These are phyloP conservation scores for Alternaria brassicicola DNA, from an alignment of 2,329 filamentous ascomycete species.

Conservation along the genomic window DNA sequence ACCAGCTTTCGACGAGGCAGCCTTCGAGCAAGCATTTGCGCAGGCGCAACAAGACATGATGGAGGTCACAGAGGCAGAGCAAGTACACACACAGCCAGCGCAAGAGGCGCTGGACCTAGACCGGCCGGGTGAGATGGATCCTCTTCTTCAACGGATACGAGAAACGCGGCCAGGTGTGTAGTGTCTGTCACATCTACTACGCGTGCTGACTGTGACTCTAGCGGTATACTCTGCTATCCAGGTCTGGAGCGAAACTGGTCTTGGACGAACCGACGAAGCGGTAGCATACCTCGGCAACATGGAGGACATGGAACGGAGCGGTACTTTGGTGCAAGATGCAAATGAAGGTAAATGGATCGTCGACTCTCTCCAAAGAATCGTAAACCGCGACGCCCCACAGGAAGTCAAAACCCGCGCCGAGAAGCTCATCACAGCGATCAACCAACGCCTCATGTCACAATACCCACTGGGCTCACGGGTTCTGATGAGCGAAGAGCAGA, in stretches of 20 bases:
- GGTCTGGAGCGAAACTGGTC: constrained; percentile 42
- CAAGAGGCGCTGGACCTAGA: constrained; percentile 24
- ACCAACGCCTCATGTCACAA: constrained; percentile 46
- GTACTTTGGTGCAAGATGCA: constrained; percentile 35
- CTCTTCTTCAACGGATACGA: constrained; percentile 40
- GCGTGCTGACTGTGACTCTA: constrained; percentile 24
- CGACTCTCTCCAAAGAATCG: constrained; percentile 39
- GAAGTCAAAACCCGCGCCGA: constrained; percentile 36
- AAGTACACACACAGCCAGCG: constrained; percentile 20
- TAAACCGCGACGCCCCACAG: constrained; percentile 31
- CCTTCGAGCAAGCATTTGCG: constrained; percentile 62
- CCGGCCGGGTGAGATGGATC: constrained; percentile 38
- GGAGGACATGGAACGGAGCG: constrained; percentile 31
- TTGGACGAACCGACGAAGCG: constrained; percentile 35
- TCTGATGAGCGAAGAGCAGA: constrained; percentile 29
- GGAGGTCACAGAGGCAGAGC: constrained; percentile 26
- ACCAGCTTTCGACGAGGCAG: constrained; percentile 59
- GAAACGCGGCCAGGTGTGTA: constrained; percentile 45
- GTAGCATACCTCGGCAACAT: constrained; percentile 34
- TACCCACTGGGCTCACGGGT: constrained; percentile 36
- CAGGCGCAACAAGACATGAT: constrained; percentile 52
- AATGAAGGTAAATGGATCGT: constrained; percentile 44
- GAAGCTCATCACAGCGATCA: constrained; percentile 38
- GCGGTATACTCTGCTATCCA: constrained; percentile 44
- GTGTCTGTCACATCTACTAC: constrained; percentile 15